Evolutionary conservation across 805 yeast genomes (phyloP), one percentile per base, ranked within the genome.

Genomic region (Candida verbasci): DNA sequence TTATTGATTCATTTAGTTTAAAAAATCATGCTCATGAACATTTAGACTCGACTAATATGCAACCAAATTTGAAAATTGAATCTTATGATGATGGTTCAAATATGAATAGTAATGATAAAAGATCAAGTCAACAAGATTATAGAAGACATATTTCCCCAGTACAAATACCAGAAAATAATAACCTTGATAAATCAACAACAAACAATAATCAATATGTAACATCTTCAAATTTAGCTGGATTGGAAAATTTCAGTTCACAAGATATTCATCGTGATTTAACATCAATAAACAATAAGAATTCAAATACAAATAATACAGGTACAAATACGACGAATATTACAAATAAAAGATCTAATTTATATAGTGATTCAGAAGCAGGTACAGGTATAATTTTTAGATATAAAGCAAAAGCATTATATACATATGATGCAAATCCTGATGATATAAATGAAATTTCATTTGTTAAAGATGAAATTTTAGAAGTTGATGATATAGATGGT

Each of bases 381-480:
- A 35, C 46, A 5, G 52, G 48, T 17, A 46, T 51, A 34, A 76
- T 74, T 40, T 91, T 86, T 63, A 87, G 94, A 31, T 84, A 85
- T 55, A 74, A 80, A 40, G 98, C 96, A 7, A 75, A 76, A 47
- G 97, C 96, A 0, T 69, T 91, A 35, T 93, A 87, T 58, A 73
- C 82, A 32, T 91, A 93, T 57, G 79, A 79, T 35, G 96, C 97
- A 6, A 87, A 84, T 50, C 93, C 91, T 1, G 94, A 83, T 40
- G 98, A 91, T 58, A 87, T 83, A 44, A 88, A 89, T 53, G 98
- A 91, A 63, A 76, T 91, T 17, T 83, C 95, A 4, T 93, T 91
- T 53, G 79, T 73, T 45, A 87, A 89, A 58, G 96, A 93, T 38
- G 97, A 91, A 59, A 66, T 87, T n/a, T 72, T 91, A 58, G 87